Base-by-base conservation (phyloP, 192 early-diverging fungal genomes). In the Umbelopsis vinacea region DNA sequence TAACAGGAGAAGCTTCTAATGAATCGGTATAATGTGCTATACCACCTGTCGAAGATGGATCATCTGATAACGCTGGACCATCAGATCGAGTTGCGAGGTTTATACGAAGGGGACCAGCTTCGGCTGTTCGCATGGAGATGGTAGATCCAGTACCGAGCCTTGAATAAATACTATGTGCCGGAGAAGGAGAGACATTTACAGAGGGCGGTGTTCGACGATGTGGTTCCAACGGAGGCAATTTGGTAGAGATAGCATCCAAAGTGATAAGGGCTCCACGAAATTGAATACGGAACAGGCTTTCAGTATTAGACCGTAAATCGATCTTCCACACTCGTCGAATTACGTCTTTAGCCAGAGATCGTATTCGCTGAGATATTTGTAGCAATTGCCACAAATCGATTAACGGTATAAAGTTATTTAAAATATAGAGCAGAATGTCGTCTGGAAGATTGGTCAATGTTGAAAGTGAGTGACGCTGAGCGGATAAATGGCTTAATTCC, bases 241-340 rank as follows among this genome's bases (percentile, higher is more conserved):
- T 63, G 33, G 26, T 35, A 19, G 76, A 72, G 6, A 77, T 55
- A 24, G 70, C 35, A 48, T 75, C 74, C 17, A 80, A 48, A 10
- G 74, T 63, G 24, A 80, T 80, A 22, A 80, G 50, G 15, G 74
- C 74, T 21, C 67, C 71, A 60, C 78, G 69, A 66, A 74, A 76
- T 24, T 80, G 78, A 50, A 80, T 67, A 46, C 75, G 75, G 54
- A 80, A 75, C 19, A 46, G 66, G 7, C 52, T 72, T 48, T 74
- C 76, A 33, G 69, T 33, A 35, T 38, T 29, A 17, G 60, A 48
- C n/a, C 23, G 38, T 19, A 70, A 46, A 24, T 80, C 78, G 46
- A 80, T 73, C 33, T 76, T 75, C 78, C 78, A 80, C 40, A 15
- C 53, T 37, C 48, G 74, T 11, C 66, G 67, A 54, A 80, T 80